Evolutionary conservation across 495 filamentous ascomycete genomes (phyloP).

Genomic region (Daldinia bambusicola): DNA sequence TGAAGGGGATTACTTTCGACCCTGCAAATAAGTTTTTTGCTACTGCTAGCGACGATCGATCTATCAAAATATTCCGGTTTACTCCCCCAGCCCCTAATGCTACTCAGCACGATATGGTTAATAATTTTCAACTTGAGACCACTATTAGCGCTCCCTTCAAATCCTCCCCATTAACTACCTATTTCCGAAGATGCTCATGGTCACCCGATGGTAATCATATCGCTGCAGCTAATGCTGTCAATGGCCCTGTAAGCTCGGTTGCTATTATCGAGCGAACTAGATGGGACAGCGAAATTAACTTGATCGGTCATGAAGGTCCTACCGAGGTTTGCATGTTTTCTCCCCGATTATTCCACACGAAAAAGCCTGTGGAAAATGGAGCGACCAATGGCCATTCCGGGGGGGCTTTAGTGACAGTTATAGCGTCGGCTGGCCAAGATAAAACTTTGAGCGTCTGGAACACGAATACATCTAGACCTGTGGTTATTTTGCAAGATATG

Average conservation of each 20-base stretch:
- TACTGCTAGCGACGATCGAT: constrained; percentile 94
- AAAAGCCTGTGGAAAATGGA: constrained; percentile 63
- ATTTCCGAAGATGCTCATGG: constrained; percentile 97
- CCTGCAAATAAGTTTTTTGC: constrained; percentile 99
- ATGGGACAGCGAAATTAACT: constrained; percentile 97
- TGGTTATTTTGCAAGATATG: constrained; percentile 88
- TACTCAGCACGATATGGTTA: constrained; percentile 89
- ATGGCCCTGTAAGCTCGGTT: constrained; percentile 95
- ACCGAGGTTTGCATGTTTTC: constrained; percentile 98
- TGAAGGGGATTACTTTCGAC: constrained; percentile 98
- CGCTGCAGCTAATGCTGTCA: constrained; percentile 94
- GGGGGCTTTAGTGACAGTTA: constrained; percentile 81
- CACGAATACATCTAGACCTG: constrained; percentile 88
- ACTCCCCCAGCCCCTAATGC: constrained; percentile 91
- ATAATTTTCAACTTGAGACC: constrained; percentile 92
- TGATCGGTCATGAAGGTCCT: constrained; percentile 96
- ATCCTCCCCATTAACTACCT: constrained; percentile 91
- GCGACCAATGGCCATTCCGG: constrained; percentile 48
- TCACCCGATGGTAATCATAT: constrained; percentile 97
- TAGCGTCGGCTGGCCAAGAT: constrained; percentile 96
- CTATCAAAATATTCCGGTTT: constrained; percentile 96
- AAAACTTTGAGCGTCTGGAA: constrained; percentile 97
- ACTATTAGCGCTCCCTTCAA: constrained; percentile 86
- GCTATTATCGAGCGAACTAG: constrained; percentile 91
- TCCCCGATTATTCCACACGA: constrained; percentile 83